These are phyloP conservation scores for Closterium sp. DNA, from an alignment of 139 green algal genomes.

Conservation along the genomic window DNA sequence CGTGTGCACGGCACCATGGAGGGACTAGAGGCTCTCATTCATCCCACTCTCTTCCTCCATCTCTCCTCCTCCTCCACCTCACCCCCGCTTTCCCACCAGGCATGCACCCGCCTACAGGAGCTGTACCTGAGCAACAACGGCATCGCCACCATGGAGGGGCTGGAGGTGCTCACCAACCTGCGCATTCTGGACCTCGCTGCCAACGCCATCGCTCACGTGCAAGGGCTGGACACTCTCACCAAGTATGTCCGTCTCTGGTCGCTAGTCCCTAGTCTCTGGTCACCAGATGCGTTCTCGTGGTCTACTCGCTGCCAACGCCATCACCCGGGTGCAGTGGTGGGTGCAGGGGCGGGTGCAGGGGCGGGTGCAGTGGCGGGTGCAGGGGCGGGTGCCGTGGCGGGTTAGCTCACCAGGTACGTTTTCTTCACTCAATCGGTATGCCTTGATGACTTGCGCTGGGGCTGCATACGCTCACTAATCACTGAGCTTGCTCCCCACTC, in stretches of 20 bases:
- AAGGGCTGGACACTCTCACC: constrained; percentile 51
- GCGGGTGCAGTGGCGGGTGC: not conserved
- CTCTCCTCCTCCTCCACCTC: not conserved
- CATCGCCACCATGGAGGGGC: constrained; percentile 65
- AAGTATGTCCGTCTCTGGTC: constrained; percentile 15
- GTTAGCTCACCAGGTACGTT: not conserved
- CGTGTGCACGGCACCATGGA: not conserved
- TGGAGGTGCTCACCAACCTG: constrained; percentile 64
- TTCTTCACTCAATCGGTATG: too few species aligned
- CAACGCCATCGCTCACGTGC: constrained; percentile 65
- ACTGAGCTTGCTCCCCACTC: too few species aligned
- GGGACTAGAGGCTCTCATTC: too few species aligned
- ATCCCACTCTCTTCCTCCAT: not conserved
- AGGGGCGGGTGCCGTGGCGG: not conserved
- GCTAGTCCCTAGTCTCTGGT: too few species aligned
- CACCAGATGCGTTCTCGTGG: too few species aligned
- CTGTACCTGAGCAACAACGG: constrained; percentile 92
- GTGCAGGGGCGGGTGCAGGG: not conserved
- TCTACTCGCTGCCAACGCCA: not conserved
- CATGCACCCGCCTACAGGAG: constrained; percentile 42
- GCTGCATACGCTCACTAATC: too few species aligned
- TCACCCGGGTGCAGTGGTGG: not conserved
- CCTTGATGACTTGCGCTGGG: too few species aligned
- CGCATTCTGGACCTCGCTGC: constrained; percentile 80
- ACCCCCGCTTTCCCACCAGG: not conserved